These are phyloP conservation scores for Xerocomellus dryophilus DNA, from an alignment of 768 basidiomycete genomes.

Conservation along the genomic window DNA sequence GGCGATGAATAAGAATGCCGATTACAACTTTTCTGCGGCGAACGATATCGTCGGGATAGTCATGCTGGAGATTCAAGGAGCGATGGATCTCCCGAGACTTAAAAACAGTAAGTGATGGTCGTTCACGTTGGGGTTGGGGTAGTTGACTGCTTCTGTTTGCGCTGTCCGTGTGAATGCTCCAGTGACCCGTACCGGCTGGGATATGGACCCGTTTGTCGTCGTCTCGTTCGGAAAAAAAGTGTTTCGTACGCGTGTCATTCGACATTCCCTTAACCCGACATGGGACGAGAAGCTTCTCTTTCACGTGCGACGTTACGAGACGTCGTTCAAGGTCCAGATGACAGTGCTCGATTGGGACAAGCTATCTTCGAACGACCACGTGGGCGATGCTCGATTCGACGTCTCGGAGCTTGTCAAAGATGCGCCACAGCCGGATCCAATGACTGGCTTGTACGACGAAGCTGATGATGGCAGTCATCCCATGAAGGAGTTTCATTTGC, in stretches of 20 bases:
- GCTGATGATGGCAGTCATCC: conserved; percentile 37
- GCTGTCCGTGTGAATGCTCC: background rate
- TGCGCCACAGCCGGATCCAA: conserved; percentile 62
- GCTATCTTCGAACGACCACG: conserved; percentile 80
- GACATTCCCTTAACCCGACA: conserved; percentile 78
- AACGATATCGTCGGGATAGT: conserved; percentile 94
- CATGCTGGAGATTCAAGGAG: conserved; percentile 86
- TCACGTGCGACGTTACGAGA: conserved; percentile 88
- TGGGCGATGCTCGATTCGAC: conserved; percentile 75
- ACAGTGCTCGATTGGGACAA: conserved; percentile 97
- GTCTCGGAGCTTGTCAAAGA: conserved; percentile 65
- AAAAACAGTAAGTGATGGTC: conserved; percentile 69
- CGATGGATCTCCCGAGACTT: conserved; percentile 78
- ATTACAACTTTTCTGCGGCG: conserved; percentile 60
- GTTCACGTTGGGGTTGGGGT: background rate
- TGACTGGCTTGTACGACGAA: conserved; percentile 46
- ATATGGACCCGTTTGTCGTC: conserved; percentile 98
- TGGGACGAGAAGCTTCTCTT: conserved; percentile 97
- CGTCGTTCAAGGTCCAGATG: conserved; percentile 71
- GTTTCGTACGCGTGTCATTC: conserved; percentile 86
- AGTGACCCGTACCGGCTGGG: conserved; percentile 88
- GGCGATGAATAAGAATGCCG: conserved; percentile 35
- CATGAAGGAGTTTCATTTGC: conserved; percentile 73
- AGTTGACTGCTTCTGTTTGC: background rate
- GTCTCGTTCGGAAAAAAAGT: conserved; percentile 97